phyloP scores from a whole-genome alignment of 345 rosid genomes.

The Garcia nutans region DNA sequence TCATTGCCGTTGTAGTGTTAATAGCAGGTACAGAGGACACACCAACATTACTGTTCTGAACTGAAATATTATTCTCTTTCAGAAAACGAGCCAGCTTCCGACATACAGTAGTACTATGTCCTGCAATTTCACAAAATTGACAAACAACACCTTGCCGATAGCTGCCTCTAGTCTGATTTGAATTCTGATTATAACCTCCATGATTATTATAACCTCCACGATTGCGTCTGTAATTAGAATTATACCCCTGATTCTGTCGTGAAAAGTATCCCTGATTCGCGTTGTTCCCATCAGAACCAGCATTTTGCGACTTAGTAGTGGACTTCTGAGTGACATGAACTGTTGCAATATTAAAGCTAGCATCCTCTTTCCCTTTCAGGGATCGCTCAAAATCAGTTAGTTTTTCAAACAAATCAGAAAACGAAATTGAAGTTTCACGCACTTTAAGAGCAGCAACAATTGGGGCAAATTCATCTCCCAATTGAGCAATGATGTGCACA shows the following conservation, averaged over 20 bases:
- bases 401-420: too few species aligned
- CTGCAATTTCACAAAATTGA: constrained; percentile 1
- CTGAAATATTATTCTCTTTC: constrained; percentile 8
- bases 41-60: not conserved
- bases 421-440: not conserved
- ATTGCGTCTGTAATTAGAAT: too few species aligned
- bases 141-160: not conserved
- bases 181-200: too few species aligned
- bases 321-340: not conserved
- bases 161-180: not conserved
- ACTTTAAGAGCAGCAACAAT: not conserved
- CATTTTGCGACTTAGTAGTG: not conserved
- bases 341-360: not conserved
- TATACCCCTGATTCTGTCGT: too few species aligned
- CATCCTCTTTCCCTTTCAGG: too few species aligned
- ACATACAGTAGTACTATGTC: not conserved
- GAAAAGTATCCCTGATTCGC: not conserved
- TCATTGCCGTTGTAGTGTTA: not conserved
- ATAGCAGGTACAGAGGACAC: not conserved
- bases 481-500: not conserved
- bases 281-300: not conserved
- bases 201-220: too few species aligned
- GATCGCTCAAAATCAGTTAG: too few species aligned
- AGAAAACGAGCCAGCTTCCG: not conserved
- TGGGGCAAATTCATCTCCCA: not conserved